Conservation (phyloP, 768 basidiomycete species). For the Lyophyllum semitale region DNA sequence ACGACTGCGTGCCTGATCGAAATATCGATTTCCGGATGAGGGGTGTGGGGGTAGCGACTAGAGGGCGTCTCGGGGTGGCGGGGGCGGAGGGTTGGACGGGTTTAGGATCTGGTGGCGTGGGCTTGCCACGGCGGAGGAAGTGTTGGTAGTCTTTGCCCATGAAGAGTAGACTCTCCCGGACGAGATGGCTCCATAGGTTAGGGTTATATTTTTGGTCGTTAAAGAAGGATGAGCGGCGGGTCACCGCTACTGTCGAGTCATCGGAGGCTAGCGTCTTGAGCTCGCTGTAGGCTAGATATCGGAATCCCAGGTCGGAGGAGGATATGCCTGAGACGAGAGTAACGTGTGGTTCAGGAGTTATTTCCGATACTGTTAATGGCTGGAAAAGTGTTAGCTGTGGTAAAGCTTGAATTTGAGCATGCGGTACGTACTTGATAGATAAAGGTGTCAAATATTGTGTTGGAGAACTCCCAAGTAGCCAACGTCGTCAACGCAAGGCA, state of each 20-base stretch:
- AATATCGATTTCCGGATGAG: constrained; percentile 48
- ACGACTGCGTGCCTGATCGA: constrained; percentile 36
- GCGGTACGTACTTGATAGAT: constrained; percentile 51
- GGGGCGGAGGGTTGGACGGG: constrained; percentile 12
- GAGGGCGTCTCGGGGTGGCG: constrained; percentile 18
- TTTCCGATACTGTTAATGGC: constrained; percentile 47
- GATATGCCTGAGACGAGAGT: constrained; percentile 67
- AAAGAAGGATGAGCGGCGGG: constrained; percentile 59
- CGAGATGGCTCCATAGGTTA: constrained; percentile 62
- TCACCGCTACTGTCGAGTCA: constrained; percentile 36
- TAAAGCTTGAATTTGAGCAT: not conserved
- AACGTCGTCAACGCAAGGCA: constrained; percentile 53
- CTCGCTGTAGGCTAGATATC: constrained; percentile 69
- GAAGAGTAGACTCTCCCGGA: constrained; percentile 57
- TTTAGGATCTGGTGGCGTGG: constrained; percentile 24
- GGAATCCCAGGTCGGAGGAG: constrained; percentile 51
- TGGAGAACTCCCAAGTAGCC: constrained; percentile 64
- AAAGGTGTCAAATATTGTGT: constrained; percentile 58
- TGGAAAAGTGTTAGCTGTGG: constrained; percentile 20
- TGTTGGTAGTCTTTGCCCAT: constrained; percentile 73
- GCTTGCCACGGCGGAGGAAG: constrained; percentile 59
- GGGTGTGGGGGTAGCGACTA: constrained; percentile 39
- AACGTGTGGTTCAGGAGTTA: constrained; percentile 52
- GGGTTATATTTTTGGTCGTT: constrained; percentile 68
- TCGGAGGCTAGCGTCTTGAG: constrained; percentile 53